Conservation (phyloP, 140 eudicot genomes). For the Oenanthe javanica region DNA sequence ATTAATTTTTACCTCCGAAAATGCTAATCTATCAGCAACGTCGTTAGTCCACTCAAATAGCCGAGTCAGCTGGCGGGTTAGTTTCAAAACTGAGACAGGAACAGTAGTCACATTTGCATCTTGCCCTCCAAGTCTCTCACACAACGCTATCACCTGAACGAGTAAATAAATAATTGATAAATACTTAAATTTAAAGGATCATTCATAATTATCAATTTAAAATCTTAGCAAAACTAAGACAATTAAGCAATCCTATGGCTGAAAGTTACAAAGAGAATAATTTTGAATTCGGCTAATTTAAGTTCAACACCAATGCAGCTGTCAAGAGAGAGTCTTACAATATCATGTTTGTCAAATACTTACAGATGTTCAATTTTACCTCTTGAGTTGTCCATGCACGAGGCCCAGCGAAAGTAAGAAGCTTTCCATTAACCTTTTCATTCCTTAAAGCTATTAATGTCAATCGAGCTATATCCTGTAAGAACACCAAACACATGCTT, state of each 20-base stretch:
- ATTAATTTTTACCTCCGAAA: slow-evolving; percentile 65
- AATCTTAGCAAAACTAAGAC: not conserved
- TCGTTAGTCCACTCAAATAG: slow-evolving; percentile 94
- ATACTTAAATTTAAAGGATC: not conserved
- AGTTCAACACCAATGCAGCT: not conserved
- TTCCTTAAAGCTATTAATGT: slow-evolving; percentile 88
- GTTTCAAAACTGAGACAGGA: slow-evolving; percentile 75
- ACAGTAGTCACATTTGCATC: slow-evolving; percentile 97
- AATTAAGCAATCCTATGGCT: not conserved
- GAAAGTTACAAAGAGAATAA: not conserved
- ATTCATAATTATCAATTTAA: not conserved
- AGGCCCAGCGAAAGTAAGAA: slow-evolving; percentile 97
- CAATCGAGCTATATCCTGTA: slow-evolving; percentile 90
- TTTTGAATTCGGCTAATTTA: not conserved
- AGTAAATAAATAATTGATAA: not conserved
- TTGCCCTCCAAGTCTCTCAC: slow-evolving; percentile 98
- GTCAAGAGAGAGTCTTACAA: not conserved
- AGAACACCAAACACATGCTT: slow-evolving; percentile 4
- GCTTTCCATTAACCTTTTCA: slow-evolving; percentile 78
- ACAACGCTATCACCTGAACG: slow-evolving; percentile 77
- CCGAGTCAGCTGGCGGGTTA: slow-evolving; percentile 92
- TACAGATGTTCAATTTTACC: slow-evolving; percentile 35
- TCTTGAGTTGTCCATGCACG: slow-evolving; percentile 99
- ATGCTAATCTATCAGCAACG: slow-evolving; percentile 95
- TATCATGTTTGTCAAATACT: not conserved